Percentiles rank a stretch among this genome's conserved stretches.
Evolutionary conservation across 108 stramenopile genomes (phyloP).

Genomic region (Nitzschia putrida): DNA sequence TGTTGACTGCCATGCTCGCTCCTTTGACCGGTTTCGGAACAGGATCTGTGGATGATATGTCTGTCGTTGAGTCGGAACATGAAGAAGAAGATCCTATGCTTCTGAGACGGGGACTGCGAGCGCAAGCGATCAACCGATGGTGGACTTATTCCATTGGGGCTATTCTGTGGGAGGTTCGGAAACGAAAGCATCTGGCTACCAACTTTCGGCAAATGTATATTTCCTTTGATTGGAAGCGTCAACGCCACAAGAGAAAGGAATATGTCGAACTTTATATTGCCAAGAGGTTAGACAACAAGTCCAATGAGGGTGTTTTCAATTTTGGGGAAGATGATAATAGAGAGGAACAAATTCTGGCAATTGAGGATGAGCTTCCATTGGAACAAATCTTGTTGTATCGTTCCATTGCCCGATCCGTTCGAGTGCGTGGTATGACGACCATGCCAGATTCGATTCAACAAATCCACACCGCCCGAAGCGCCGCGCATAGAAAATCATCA

Average conservation of each 20-base stretch:
- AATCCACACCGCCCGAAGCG: conserved; percentile 13
- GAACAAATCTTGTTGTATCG: conserved; percentile 76
- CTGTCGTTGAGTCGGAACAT: neutral
- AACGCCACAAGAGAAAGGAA: conserved; percentile 56
- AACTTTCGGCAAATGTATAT: conserved; percentile 40
- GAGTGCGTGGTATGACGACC: conserved; percentile 36
- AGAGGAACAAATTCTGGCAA: conserved; percentile 36
- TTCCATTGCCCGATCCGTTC: conserved; percentile 48
- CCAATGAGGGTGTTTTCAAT: conserved; percentile 4
- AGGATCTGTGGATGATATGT: neutral
- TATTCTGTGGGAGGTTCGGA: conserved; percentile 56
- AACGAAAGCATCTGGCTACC: conserved; percentile 38
- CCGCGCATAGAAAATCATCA: neutral
- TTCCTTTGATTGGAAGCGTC: conserved; percentile 54
- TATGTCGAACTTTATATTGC: conserved; percentile 67
- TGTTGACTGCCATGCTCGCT: conserved; percentile 9
- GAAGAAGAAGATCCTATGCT: neutral
- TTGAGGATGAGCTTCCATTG: conserved; percentile 70
- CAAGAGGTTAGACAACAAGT: conserved; percentile 26
- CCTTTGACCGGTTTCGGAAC: conserved; percentile 12
- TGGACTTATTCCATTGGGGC: conserved; percentile 64
- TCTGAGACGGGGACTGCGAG: conserved; percentile 16
- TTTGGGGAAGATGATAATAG: conserved; percentile 26
- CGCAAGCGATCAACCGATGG: conserved; percentile 54
- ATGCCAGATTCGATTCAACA: conserved; percentile 40